Base-by-base conservation (phyloP, 768 basidiomycete species). In the Boletus sp. region DNA sequence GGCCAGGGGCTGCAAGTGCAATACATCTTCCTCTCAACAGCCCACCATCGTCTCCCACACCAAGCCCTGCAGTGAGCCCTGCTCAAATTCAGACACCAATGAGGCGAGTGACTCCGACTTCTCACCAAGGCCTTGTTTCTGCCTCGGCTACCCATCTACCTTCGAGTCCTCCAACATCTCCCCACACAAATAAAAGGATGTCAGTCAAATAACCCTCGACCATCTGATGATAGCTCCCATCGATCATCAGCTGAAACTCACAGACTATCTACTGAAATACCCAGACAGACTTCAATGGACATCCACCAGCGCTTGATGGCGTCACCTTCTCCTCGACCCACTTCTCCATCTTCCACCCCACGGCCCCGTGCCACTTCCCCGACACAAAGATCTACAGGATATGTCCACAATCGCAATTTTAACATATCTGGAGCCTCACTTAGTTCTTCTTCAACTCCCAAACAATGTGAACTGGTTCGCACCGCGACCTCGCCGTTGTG, bases 401-500 rank as follows among this genome's bases (percentile, higher is more conserved):
- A 83, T 68, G 70, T 76, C 24, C 81, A 84, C 54, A 83, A 79
- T 65, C 78, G 80, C 14, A 80, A 82, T 64, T 75, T 78, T 63
- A 89, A 83, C 65, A 74, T 81, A 24, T 87, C 86, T n/a, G 75
- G 82, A 5, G 74, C 81, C 0, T 87, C 86, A 0, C 72, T 88
- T 12, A 71, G n/a, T n/a, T n/a, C n/a, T n/a, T n/a, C n/a, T n/a
- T n/a, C n/a, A n/a, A n/a, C n/a, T n/a, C n/a, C n/a, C 0, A 83
- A 86, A 57, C 78, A 84, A 54, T 81, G 89, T 42, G 89, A 87
- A 55, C 71, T 82, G n/a, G 79, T 92, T 52, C 82, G 90, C 39
- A 74, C 76, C 0, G 89, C 90, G 6, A 80, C 80, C 4, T 78
- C 82, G 0, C 67, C 87, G 66, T 71, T 92, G 24, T 86, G 86